Conservation (phyloP, 495 filamentous ascomycete species). For the Staphylotrichum tortipilum region DNA sequence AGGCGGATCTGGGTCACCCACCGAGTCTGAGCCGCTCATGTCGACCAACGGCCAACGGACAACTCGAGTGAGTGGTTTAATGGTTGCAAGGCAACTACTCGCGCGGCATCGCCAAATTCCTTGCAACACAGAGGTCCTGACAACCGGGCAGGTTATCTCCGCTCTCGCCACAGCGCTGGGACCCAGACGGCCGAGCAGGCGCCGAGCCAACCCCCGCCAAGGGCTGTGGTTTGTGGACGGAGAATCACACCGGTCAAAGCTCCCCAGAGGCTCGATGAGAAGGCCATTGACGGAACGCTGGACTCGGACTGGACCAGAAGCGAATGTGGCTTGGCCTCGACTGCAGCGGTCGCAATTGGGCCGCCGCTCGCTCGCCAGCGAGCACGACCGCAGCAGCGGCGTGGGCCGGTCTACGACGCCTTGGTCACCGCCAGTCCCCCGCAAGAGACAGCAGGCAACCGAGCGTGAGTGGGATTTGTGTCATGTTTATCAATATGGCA, state of each 20-base stretch:
- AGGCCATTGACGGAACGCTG: neutral
- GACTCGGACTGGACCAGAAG: neutral
- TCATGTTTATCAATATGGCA: neutral
- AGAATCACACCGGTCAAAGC: constrained; percentile 2
- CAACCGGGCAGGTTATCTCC: neutral
- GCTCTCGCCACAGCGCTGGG: neutral
- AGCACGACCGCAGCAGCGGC: neutral
- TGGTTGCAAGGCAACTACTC: too few species aligned
- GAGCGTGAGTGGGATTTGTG: neutral
- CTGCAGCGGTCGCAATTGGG: neutral
- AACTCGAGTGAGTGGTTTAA: too few species aligned
- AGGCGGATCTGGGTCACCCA: neutral
- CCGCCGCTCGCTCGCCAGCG: too few species aligned
- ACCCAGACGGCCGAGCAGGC: neutral
- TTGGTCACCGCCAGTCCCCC: neutral
- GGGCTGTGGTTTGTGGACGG: neutral
- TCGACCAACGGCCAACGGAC: too few species aligned
- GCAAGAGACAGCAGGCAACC: neutral
- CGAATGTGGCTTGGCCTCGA: constrained; percentile 4
- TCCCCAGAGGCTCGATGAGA: constrained; percentile 2
- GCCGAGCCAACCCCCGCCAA: neutral
- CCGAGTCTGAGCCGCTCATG: too few species aligned
- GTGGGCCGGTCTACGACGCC: neutral
- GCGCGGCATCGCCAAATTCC: neutral
- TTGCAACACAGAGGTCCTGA: neutral